Percentiles rank a stretch among this genome's conserved stretches.
Evolutionary conservation across 2,329 filamentous ascomycete species (phyloP).

Genomic region (Exophiala lecanii-corni): DNA sequence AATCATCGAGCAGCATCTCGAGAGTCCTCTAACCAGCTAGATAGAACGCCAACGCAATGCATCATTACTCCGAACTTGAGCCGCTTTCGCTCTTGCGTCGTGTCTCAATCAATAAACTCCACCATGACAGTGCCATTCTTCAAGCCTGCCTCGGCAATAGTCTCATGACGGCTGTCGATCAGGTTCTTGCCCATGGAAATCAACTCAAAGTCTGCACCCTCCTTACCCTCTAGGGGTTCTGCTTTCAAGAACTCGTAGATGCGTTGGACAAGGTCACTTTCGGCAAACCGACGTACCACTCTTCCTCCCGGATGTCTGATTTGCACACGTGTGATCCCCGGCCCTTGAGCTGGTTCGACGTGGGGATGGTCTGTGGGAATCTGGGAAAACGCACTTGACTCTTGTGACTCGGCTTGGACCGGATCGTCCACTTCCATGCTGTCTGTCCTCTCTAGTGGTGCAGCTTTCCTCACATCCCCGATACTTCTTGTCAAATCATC

Average conservation of each 20-base stretch:
- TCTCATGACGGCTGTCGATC: constrained; percentile 67
- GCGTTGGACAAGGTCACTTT: constrained; percentile 70
- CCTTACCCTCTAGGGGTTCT: constrained; percentile 73
- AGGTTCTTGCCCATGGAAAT: constrained; percentile 84
- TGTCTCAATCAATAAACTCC: constrained; percentile 63
- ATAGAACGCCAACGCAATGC: constrained; percentile 12
- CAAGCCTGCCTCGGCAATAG: constrained; percentile 74
- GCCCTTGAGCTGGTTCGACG: constrained; percentile 67
- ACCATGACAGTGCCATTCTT: constrained; percentile 96
- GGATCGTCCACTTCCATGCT: constrained; percentile 37
- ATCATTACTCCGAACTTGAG: background rate
- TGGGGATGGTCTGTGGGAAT: constrained; percentile 74
- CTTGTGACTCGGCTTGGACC: constrained; percentile 30
- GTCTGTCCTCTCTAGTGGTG: constrained; percentile 35
- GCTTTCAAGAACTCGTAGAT: constrained; percentile 98
- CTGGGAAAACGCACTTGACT: constrained; percentile 53
- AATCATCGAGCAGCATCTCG: no score
- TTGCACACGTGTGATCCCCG: constrained; percentile 80
- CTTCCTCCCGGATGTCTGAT: constrained; percentile 82
- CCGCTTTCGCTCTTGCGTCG: no score
- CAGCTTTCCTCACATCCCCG: constrained; percentile 51
- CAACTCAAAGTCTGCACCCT: constrained; percentile 76
- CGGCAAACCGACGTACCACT: constrained; percentile 77
- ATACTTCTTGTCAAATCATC: constrained; percentile 76
- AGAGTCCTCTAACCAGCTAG: no score